phyloP scores from a whole-genome alignment of 441 rosid species.

The Arabidopsis lyrata region DNA sequence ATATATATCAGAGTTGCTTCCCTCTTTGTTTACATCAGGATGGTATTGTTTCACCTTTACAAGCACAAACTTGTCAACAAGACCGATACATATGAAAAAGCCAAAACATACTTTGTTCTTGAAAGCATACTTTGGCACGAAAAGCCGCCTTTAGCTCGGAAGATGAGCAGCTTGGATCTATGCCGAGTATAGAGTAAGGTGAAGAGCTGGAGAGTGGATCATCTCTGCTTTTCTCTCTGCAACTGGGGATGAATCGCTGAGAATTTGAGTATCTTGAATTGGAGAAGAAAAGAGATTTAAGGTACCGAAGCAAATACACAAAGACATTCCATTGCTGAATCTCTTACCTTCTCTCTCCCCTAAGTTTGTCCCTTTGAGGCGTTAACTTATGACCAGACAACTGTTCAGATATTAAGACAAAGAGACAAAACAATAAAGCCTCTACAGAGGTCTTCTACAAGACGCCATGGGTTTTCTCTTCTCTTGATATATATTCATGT shows the following conservation, averaged over 20 bases:
- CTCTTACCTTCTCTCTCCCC: background rate
- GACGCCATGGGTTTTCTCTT: background rate
- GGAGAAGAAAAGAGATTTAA: constrained; percentile 50
- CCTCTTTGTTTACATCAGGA: constrained; percentile 73
- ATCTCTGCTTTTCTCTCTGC: constrained; percentile 52
- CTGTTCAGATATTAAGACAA: constrained; percentile 24
- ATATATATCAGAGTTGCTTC: constrained; percentile 57
- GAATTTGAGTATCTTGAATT: constrained; percentile 40
- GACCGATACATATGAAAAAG: background rate
- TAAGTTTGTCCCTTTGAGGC: constrained; percentile 11
- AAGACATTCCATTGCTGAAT: constrained; percentile 46
- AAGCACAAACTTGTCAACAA: constrained; percentile 31
- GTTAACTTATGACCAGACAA: constrained; percentile 40
- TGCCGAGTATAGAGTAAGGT: constrained; percentile 77
- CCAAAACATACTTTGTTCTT: background rate
- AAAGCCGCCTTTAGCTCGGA: constrained; percentile 86
- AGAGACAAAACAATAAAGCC: constrained; percentile 18
- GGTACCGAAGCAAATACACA: constrained; percentile 46
- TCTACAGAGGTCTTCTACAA: too few relatives aligned
- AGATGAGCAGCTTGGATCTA: constrained; percentile 72
- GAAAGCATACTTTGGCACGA: constrained; percentile 69
- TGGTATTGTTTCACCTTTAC: constrained; percentile 85
- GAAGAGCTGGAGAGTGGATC: constrained; percentile 59
- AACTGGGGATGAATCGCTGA: constrained; percentile 37
- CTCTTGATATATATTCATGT: background rate